These are phyloP conservation scores for Aspergillus puulaauensis DNA, from an alignment of 2,329 filamentous ascomycete genomes.

Conservation along the genomic window DNA sequence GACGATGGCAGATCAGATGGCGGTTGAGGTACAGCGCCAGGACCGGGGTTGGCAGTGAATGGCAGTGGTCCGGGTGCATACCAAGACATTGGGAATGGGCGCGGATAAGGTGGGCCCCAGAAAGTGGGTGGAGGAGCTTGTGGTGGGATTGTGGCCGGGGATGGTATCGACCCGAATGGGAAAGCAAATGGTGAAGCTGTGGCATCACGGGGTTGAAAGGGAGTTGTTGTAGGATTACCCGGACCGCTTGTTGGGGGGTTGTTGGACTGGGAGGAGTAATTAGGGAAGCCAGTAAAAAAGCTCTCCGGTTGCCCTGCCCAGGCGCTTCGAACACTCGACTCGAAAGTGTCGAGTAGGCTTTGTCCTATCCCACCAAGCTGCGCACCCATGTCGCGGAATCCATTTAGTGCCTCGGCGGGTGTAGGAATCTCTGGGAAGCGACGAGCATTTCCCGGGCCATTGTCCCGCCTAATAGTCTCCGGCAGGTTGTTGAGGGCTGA, in stretches of 20 bases:
- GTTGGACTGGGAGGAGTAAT: neutral
- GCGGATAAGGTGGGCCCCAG: neutral
- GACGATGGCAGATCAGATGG: neutral
- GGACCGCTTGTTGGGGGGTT: neutral
- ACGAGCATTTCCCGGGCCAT: slow-evolving; percentile 35
- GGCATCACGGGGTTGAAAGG: neutral
- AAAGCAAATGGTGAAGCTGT: neutral
- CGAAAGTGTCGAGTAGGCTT: slow-evolving; percentile 39
- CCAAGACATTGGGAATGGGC: neutral
- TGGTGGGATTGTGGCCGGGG: neutral
- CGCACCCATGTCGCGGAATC: slow-evolving; percentile 41
- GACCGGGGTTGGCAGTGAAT: neutral
- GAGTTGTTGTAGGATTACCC: neutral
- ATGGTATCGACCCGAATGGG: neutral
- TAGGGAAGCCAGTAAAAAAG: neutral
- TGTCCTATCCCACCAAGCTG: slow-evolving; percentile 42
- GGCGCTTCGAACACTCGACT: slow-evolving; percentile 32
- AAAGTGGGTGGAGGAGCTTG: neutral
- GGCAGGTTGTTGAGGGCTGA: slow-evolving; percentile 40
- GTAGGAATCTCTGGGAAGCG: slow-evolving; percentile 37
- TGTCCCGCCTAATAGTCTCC: slow-evolving; percentile 16
- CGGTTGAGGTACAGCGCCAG: neutral
- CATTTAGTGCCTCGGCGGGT: slow-evolving; percentile 38
- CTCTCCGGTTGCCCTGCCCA: slow-evolving; percentile 10
- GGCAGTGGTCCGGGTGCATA: neutral